Evolutionary conservation across 331 rosid genomes (phyloP), one percentile per base, ranked within the genome.

Genomic region (Dryas integrifolia): DNA sequence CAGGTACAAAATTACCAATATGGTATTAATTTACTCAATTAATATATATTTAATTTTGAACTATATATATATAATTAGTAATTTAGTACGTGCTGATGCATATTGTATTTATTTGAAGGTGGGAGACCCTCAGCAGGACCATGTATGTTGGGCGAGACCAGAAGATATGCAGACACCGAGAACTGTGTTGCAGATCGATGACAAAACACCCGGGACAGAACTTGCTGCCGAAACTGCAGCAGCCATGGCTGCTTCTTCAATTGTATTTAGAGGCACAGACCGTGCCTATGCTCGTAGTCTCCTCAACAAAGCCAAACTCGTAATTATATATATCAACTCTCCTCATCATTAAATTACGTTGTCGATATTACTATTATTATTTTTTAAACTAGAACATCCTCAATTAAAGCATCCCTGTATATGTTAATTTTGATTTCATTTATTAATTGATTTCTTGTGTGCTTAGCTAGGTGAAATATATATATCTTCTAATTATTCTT

Each of bases 211-310:
- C 0, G 97, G 97, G 14, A 55, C 93, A 3, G 98, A 95, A 79
- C 86, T 91, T 15, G 96, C 98, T 9, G 96, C 93, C 13, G 98
- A 94, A 91, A 91, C 98, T 18, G 35, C 98, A 0, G 97, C 97
- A 0, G 97, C 98, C 7, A 75, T 94, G 92, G 96, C 98, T 35
- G 72, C 96, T 76, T 77, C 98, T 77, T 77, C 97, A 15, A 77
- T 94, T 3, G 96, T 89, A 44, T 86, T 89, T 46, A 76, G 96
- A 76, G 10, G 21, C 16, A 0, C 1, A 0, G 86, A 91, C 72
- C 64, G 9, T 2, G 24, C 7, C 10, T 95, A 95, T 69, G 41
- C 98, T 72, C 97, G 92, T 15, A 69, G 82, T 4, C 96, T 95
- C 49, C 96, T 91, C 72, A 95, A 91, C 82, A 91, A 77, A 84